Conservation (phyloP, 495 filamentous ascomycete genomes). For the Podospora sp. region DNA sequence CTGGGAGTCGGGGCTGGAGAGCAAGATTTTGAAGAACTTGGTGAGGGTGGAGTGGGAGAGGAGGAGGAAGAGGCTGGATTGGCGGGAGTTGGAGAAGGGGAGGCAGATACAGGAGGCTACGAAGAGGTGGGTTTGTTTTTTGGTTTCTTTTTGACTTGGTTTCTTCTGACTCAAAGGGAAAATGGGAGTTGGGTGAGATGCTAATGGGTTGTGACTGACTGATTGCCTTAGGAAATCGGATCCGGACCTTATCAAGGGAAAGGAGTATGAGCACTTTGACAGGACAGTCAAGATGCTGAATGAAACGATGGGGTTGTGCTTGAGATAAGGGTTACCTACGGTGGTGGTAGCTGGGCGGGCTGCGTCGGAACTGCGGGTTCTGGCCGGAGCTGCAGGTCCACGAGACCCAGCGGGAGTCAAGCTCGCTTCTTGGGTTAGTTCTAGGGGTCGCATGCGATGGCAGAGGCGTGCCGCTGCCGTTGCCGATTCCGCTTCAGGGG, state of each 20-base stretch:
- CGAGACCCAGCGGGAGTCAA: background rate
- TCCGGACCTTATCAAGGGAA: constrained; percentile 21
- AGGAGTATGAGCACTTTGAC: constrained; percentile 60
- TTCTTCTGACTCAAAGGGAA: no score
- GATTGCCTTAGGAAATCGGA: constrained; percentile 2
- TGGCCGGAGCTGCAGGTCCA: background rate
- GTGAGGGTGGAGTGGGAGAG: constrained; percentile 56
- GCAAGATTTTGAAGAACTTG: constrained; percentile 77
- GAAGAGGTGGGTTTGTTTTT: constrained; percentile 19
- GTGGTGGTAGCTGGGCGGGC: background rate
- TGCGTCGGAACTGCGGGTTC: background rate
- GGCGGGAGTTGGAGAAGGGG: constrained; percentile 12
- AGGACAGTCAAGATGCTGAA: constrained; percentile 72
- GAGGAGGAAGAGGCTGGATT: background rate
- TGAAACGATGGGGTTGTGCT: constrained; percentile 67
- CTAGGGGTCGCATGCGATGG: background rate
- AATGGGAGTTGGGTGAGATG: background rate
- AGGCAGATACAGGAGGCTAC: constrained; percentile 14
- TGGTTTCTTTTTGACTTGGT: background rate
- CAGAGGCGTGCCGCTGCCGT: background rate
- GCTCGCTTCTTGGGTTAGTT: background rate
- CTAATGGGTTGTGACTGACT: background rate
- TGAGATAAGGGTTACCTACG: constrained; percentile 50
- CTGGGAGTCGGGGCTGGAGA: constrained; percentile 69
- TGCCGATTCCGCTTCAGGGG: background rate